Percentiles rank a stretch among this genome's conserved stretches.
Conservation (phyloP, 2,329 filamentous ascomycete species). For the Cladophialophora carrionii region DNA sequence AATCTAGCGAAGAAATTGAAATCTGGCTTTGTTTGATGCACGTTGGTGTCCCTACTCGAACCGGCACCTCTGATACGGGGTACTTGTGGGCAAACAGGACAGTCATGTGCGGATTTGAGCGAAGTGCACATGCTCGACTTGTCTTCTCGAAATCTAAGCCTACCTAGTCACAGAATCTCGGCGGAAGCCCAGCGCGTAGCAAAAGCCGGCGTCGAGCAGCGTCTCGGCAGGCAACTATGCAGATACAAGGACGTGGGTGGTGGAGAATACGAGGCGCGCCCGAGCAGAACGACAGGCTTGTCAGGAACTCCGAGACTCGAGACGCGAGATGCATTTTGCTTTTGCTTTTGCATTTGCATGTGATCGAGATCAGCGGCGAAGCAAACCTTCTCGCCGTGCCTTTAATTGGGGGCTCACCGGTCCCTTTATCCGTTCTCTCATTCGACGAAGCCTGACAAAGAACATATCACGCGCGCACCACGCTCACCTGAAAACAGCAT, state of each 20-base stretch:
- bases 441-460: constrained; percentile 14
- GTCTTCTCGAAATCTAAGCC: constrained; percentile 7
- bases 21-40: neutral
- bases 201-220: neutral
- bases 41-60: neutral
- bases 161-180: constrained; percentile 2
- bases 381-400: neutral
- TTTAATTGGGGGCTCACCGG: neutral
- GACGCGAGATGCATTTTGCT: constrained; percentile 17
- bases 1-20: neutral
- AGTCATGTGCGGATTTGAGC: neutral
- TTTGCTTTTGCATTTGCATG: constrained; percentile 25
- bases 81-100: neutral
- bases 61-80: neutral
- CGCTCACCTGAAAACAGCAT: constrained; percentile 13
- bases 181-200: constrained; percentile 9
- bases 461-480: constrained; percentile 17
- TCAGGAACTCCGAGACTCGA: constrained; percentile 10
- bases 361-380: neutral
- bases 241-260: neutral
- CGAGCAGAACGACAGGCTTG: constrained; percentile 2
- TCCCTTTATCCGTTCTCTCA: neutral
- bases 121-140: constrained; percentile 6
- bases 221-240: neutral
- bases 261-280: neutral